Conservation (phyloP, 2,329 filamentous ascomycete genomes). For the Septoria petroselini region DNA sequence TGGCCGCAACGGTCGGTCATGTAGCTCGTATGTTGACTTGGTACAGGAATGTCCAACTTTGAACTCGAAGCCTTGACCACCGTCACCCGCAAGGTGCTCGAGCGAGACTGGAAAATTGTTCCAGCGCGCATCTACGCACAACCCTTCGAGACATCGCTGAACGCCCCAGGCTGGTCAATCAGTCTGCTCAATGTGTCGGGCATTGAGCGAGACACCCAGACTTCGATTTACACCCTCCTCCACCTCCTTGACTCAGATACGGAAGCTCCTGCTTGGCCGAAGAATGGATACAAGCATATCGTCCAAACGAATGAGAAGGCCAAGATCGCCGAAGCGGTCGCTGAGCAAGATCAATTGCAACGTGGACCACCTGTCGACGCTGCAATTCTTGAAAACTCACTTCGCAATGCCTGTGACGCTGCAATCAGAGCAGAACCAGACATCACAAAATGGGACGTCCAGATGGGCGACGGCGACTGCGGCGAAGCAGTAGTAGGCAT, state of each 20-base stretch:
- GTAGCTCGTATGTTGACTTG: background rate
- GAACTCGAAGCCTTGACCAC: slow-evolving; percentile 50
- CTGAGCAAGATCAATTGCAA: slow-evolving; percentile 34
- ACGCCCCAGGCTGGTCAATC: slow-evolving; percentile 56
- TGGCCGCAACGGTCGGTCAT: background rate
- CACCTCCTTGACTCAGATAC: slow-evolving; percentile 51
- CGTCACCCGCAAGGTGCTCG: slow-evolving; percentile 42
- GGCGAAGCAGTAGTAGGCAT: slow-evolving; percentile 53
- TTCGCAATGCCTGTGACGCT: slow-evolving; percentile 44
- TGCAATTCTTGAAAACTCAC: slow-evolving; percentile 38
- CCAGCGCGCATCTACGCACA: slow-evolving; percentile 50
- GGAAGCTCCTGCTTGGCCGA: slow-evolving; percentile 52
- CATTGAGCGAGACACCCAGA: slow-evolving; percentile 43
- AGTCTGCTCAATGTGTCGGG: slow-evolving; percentile 53
- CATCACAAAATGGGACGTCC: slow-evolving; percentile 60
- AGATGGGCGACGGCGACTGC: slow-evolving; percentile 65
- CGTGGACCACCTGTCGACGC: slow-evolving; percentile 33
- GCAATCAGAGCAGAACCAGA: slow-evolving; percentile 60
- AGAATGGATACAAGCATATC: slow-evolving; percentile 43
- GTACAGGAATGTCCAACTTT: slow-evolving; percentile 41
- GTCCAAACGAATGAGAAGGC: slow-evolving; percentile 20
- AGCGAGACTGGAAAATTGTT: slow-evolving; percentile 49
- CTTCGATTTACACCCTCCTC: slow-evolving; percentile 44
- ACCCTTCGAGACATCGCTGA: slow-evolving; percentile 53
- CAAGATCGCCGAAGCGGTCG: slow-evolving; percentile 37